Base-by-base conservation (phyloP, 306 rosid genomes). In the Gillenia trifoliata region DNA sequence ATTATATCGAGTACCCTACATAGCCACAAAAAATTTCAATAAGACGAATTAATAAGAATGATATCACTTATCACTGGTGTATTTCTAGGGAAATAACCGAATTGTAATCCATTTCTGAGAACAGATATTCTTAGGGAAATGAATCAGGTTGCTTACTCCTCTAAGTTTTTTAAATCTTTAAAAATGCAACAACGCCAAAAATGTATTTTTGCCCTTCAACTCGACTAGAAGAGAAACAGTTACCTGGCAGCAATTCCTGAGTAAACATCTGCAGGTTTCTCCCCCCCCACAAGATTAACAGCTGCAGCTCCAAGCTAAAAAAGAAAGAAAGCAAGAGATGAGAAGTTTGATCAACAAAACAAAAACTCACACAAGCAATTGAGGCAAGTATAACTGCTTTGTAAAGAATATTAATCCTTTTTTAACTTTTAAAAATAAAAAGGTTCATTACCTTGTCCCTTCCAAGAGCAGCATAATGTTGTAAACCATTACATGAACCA, bases 401-500 rank as follows among this genome's bases (percentile, higher is more conserved):
- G 50, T 43, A 43, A 22, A 15, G 15, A 16, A 47, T 15, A 62
- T 54, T 62, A n/a, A 49, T 33, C 45, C 13, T 62, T 72, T 49
- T 47, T 41, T 22, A 26, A 65, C 45, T n/a, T 57, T 9, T 61
- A 41, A 28, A 26, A 31, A 64, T 47, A 75, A 68, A 45, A 73
- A 74, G 69, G 65, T 47, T 66, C 28, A 47, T 60, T 89, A 94
- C 99, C 97, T 83, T 90, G 89, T 94, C 99, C 88, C 99, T 92
- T 45, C 99, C 99, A 66, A 94, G 95, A 47, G 99, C 97, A 60
- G 99, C 99, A 83, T 94, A 94, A 77, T 94, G 99, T 78, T 94
- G 99, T 84, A 94, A 86, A 80, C 99, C 99, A 88, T 94, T 94
- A 85, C 99, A 94, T 6, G 99, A 94, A 83, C 99, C 99, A 90